Evolutionary conservation across 257 asterid species (phyloP).

Genomic region (Mitragyna speciosa): DNA sequence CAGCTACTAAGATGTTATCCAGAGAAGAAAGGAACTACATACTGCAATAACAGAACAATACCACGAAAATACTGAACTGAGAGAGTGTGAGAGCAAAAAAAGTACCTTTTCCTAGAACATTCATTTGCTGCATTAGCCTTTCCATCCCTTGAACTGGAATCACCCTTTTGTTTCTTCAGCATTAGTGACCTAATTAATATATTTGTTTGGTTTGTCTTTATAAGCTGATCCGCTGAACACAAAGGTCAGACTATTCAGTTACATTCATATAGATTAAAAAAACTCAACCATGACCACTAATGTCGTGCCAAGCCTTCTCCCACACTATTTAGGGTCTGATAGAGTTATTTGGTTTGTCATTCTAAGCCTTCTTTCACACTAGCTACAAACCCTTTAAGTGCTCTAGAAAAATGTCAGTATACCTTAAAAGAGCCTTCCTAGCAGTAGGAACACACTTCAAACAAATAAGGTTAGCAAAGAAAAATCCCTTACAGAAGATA

Average conservation of each 20-base stretch:
- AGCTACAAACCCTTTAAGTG: neutral
- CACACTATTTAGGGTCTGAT: too few relatives aligned
- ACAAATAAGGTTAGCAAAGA: neutral
- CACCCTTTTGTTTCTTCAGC: slow-evolving; percentile 65
- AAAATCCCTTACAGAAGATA: neutral
- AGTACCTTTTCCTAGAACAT: slow-evolving; percentile 64
- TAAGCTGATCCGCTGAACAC: slow-evolving; percentile 59
- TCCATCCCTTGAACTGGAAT: slow-evolving; percentile 52
- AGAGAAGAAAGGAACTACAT: neutral
- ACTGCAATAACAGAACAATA: neutral
- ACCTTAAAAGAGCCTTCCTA: neutral
- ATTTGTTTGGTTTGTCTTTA: slow-evolving; percentile 72
- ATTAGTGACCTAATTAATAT: slow-evolving; percentile 73
- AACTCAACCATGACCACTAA: neutral
- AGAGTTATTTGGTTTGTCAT: too few relatives aligned
- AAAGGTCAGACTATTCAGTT: slow-evolving; percentile 3
- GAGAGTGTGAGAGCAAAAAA: slow-evolving; percentile 8
- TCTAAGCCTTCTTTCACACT: neutral
- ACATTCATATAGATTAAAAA: neutral
- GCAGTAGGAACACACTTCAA: neutral
- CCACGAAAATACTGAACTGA: neutral
- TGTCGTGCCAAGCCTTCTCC: neutral
- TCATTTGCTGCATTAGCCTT: slow-evolving; percentile 40
- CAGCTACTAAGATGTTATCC: slow-evolving; percentile 3
- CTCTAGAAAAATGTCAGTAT: too few relatives aligned